Conservation (phyloP, 2,329 filamentous ascomycete species). For the Clonostachys chloroleuca region DNA sequence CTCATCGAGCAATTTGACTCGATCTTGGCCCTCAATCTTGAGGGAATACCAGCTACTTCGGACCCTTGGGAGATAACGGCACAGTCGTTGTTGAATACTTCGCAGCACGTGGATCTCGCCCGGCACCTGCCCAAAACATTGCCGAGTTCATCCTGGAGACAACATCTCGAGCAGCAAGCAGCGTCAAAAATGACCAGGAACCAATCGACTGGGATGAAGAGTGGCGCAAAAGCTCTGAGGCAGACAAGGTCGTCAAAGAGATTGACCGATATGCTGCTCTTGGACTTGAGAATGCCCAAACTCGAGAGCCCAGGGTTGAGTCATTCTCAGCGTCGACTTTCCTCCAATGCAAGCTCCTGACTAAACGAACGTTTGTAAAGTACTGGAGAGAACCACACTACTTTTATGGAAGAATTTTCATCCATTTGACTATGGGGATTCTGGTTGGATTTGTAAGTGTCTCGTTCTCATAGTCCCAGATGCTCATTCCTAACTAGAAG, state of each 20-base stretch:
- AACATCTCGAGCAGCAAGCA: slow-evolving; percentile 24
- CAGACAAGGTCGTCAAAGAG: slow-evolving; percentile 54
- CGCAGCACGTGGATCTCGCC: slow-evolving; percentile 57
- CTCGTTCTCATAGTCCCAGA: too few relatives aligned
- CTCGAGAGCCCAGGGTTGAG: too few relatives aligned
- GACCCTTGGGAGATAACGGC: slow-evolving; percentile 43
- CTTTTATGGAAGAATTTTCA: too few relatives aligned
- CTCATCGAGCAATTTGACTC: slow-evolving; percentile 52
- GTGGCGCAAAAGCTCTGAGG: slow-evolving; percentile 64
- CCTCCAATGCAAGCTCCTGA: neutral
- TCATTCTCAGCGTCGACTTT: neutral
- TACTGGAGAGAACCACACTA: too few relatives aligned
- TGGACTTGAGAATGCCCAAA: too few relatives aligned
- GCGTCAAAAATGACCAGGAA: slow-evolving; percentile 23
- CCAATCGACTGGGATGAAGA: slow-evolving; percentile 68
- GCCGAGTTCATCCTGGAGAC: slow-evolving; percentile 46
- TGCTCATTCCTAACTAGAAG: too few relatives aligned
- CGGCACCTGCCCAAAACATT: slow-evolving; percentile 50
- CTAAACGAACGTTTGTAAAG: too few relatives aligned
- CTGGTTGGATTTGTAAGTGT: too few relatives aligned
- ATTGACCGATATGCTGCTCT: slow-evolving; percentile 48
- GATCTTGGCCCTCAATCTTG: slow-evolving; percentile 43
- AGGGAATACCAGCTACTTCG: slow-evolving; percentile 47
- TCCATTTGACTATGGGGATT: too few relatives aligned
- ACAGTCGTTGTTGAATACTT: slow-evolving; percentile 44